Evolutionary conservation across 192 early-diverging fungal species (phyloP).

Genomic region (Dispira simplex): DNA sequence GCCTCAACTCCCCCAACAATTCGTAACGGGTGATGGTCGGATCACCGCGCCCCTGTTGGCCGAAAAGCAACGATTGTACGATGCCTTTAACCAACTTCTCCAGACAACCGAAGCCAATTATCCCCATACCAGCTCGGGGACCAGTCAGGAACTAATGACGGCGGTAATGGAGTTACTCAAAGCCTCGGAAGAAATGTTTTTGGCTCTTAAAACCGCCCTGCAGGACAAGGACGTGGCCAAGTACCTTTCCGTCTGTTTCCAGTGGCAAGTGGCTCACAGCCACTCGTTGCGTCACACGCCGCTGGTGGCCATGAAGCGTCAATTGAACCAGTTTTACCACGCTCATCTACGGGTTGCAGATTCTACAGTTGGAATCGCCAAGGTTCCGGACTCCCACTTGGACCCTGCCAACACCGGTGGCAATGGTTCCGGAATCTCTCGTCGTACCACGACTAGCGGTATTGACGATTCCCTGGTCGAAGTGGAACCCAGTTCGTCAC

Average conservation of each 20-base stretch:
- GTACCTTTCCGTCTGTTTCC: not conserved
- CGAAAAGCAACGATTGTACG: not conserved
- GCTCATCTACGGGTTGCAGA: too few species aligned
- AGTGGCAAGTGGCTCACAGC: slow-evolving; percentile 3
- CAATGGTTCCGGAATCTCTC: too few species aligned
- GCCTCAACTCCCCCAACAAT: not conserved
- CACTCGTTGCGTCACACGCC: not conserved
- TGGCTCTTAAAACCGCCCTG: not conserved
- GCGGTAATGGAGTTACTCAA: slow-evolving; percentile 5
- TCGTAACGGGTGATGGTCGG: not conserved
- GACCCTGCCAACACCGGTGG: too few species aligned
- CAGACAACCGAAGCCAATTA: not conserved
- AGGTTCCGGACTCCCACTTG: too few species aligned
- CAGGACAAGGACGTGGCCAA: not conserved
- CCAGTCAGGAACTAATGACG: not conserved
- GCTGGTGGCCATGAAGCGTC: not conserved
- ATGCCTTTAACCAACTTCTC: slow-evolving; percentile 1
- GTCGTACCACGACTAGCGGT: too few species aligned
- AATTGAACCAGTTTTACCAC: not conserved
- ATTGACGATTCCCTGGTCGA: too few species aligned
- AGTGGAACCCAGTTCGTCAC: too few species aligned
- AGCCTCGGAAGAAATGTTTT: slow-evolving; percentile 6
- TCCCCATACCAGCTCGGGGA: not conserved
- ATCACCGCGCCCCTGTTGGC: not conserved
- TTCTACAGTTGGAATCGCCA: too few species aligned